Percentiles rank a stretch among this genome's conserved stretches.
Evolutionary conservation across 805 yeast species (phyloP).

Genomic region (Wickerhamiella dianesei): DNA sequence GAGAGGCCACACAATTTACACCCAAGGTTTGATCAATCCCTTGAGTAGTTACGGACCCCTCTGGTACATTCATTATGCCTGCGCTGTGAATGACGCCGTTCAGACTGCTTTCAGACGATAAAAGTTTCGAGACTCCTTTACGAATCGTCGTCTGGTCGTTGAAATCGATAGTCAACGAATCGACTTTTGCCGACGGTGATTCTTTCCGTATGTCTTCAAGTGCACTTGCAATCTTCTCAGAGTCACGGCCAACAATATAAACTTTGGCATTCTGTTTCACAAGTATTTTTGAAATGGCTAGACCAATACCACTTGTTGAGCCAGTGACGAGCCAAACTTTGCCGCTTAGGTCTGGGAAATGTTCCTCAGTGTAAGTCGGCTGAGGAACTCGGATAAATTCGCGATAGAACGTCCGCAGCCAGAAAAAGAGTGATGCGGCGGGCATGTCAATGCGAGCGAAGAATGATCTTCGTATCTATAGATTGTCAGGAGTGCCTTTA

Average conservation of each 20-base stretch:
- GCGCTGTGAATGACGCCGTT: constrained; percentile 21
- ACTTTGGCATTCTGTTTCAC: constrained; percentile 21
- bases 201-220: constrained; percentile 22
- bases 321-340: constrained; percentile 23
- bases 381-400: neutral
- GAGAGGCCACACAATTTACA: constrained; percentile 36
- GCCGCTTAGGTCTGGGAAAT: constrained; percentile 24
- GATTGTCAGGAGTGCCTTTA: too few relatives aligned
- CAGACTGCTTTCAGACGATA: constrained; percentile 6
- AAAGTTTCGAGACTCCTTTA: constrained; percentile 15
- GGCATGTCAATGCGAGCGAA: too few relatives aligned
- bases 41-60: constrained; percentile 29
- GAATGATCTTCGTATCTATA: too few relatives aligned
- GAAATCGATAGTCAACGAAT: constrained; percentile 15
- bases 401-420: neutral
- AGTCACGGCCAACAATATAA: constrained; percentile 89
- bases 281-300: constrained; percentile 8
- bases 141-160: constrained; percentile 17
- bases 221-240: constrained; percentile 29
- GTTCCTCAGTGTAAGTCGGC: neutral
- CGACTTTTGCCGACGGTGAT: constrained; percentile 16
- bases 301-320: constrained; percentile 18
- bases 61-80: constrained; percentile 22
- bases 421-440: too few relatives aligned
- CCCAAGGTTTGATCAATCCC: constrained; percentile 37